These are phyloP conservation scores for Pythium monospermum DNA, from an alignment of 352 stramenopile species.

Conservation along the genomic window DNA sequence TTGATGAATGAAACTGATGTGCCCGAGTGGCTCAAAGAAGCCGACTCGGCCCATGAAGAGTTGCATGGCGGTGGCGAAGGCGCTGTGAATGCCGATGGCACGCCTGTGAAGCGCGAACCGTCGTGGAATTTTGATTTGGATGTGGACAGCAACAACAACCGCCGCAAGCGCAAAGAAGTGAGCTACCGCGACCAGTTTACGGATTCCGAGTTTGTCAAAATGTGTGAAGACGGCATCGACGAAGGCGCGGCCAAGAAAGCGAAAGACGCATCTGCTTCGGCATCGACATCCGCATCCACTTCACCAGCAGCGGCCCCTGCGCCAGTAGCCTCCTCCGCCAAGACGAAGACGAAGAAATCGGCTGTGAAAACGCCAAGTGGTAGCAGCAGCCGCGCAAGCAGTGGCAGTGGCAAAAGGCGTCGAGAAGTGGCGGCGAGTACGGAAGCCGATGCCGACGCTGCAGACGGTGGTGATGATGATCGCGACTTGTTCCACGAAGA, in stretches of 20 bases:
- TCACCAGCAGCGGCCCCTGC: background rate
- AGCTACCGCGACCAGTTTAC: constrained; percentile 85
- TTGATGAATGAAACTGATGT: constrained; percentile 72
- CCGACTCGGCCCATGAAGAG: constrained; percentile 25
- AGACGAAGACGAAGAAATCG: constrained; percentile 8
- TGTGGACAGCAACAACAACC: constrained; percentile 30
- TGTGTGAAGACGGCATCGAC: constrained; percentile 81
- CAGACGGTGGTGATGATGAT: no score
- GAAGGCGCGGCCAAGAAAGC: constrained; percentile 34
- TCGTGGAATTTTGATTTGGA: constrained; percentile 61
- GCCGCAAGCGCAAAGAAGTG: constrained; percentile 79
- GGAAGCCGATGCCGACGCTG: constrained; percentile 2
- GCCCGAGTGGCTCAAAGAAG: constrained; percentile 68
- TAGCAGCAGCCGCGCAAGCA: background rate
- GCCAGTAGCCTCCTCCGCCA: no score
- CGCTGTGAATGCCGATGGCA: background rate
- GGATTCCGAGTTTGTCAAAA: constrained; percentile 83
- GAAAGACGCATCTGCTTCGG: constrained; percentile 14
- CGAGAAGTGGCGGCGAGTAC: constrained; percentile 11
- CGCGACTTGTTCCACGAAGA: constrained; percentile 31
- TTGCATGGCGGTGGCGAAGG: background rate
- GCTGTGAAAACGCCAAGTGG: constrained; percentile 11
- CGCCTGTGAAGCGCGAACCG: constrained; percentile 38
- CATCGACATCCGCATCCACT: background rate
- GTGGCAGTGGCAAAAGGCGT: constrained; percentile 6